These are phyloP conservation scores for Cucumis hystrix DNA, from an alignment of 306 rosid genomes.

Conservation along the genomic window DNA sequence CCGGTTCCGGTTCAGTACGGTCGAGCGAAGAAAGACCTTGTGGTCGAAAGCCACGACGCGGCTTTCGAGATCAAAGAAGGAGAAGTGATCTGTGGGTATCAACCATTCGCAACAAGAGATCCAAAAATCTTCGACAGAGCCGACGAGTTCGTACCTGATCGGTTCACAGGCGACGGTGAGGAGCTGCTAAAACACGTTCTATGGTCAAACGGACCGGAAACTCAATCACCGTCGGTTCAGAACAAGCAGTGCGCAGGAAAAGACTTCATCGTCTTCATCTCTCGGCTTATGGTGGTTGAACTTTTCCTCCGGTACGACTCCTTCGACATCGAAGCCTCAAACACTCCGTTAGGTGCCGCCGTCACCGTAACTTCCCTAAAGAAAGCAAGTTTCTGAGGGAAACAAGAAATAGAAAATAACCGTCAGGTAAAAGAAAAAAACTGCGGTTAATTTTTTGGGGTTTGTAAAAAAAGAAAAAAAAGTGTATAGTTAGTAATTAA, in stretches of 20 bases:
- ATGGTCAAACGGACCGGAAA: conserved; percentile 90
- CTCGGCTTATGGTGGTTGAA: conserved; percentile 63
- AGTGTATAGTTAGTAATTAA: background rate
- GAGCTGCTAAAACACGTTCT: conserved; percentile 53
- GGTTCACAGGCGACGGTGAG: conserved; percentile 83
- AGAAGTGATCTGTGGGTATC: conserved; percentile 68
- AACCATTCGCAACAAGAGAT: conserved; percentile 85
- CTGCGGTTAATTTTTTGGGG: background rate
- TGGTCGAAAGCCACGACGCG: conserved; percentile 70
- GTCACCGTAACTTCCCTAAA: conserved; percentile 56
- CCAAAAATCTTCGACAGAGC: conserved; percentile 50
- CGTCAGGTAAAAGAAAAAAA: background rate
- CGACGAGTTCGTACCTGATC: conserved; percentile 52
- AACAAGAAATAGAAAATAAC: background rate
- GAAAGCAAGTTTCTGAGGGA: conserved; percentile 31
- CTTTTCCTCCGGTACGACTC: conserved; percentile 68
- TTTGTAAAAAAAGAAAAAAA: too few species aligned
- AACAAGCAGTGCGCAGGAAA: conserved; percentile 90
- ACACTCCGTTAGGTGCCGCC: conserved; percentile 41
- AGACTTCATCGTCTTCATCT: conserved; percentile 40
- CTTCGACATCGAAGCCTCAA: conserved; percentile 32
- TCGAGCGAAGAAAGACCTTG: conserved; percentile 52
- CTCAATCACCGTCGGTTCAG: conserved; percentile 29
- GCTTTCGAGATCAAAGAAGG: conserved; percentile 59
- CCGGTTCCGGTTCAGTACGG: conserved; percentile 73